These are phyloP conservation scores for Inosperma sp. DNA, from an alignment of 768 basidiomycete genomes.

Conservation along the genomic window DNA sequence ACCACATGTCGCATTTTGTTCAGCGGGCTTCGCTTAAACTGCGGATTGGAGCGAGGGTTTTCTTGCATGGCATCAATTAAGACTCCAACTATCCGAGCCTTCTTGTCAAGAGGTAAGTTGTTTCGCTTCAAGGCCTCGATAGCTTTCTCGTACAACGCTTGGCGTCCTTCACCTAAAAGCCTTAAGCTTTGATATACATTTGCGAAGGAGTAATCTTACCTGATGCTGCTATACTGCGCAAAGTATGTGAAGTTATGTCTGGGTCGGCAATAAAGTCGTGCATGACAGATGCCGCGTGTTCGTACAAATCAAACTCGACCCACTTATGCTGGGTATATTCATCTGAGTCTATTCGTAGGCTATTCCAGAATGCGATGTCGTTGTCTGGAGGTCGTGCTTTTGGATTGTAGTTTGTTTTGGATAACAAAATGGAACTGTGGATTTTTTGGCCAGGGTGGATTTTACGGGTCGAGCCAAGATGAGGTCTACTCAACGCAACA, in stretches of 20 bases:
- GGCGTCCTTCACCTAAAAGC: slow-evolving; percentile 10
- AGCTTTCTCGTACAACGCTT: slow-evolving; percentile 9
- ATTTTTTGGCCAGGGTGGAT: slow-evolving; percentile 19
- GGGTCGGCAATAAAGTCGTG: neutral
- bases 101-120: neutral
- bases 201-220: neutral
- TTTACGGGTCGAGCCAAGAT: slow-evolving; percentile 14
- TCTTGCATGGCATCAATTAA: neutral
- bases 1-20: neutral
- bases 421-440: slow-evolving; percentile 13
- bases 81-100: neutral
- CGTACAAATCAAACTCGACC: slow-evolving; percentile 11
- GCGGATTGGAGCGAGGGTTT: neutral
- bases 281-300: neutral
- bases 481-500: slow-evolving; percentile 14
- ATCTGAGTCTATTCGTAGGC: neutral
- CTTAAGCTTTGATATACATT: neutral
- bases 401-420: slow-evolving; percentile 9
- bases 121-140: neutral
- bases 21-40: neutral
- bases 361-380: slow-evolving; percentile 4
- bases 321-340: slow-evolving; percentile 1
- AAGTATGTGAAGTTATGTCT: neutral
- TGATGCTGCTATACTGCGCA: slow-evolving; percentile 1
- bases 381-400: slow-evolving; percentile 12